Base-by-base conservation (phyloP, 2,329 filamentous ascomycete genomes). In the Whalleya microplaca region DNA sequence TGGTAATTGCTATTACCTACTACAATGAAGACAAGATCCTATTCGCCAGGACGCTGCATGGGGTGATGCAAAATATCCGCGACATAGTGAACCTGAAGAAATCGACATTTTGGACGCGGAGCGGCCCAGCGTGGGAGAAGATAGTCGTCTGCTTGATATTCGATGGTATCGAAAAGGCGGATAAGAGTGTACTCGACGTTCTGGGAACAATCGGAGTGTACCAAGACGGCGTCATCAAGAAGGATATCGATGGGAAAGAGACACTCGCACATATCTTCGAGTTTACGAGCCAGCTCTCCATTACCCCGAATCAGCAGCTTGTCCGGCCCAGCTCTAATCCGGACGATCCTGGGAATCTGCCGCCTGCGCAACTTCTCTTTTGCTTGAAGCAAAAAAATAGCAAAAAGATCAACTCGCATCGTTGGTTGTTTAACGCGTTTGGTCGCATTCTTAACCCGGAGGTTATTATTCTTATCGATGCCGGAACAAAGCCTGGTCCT, bases 341-440 rank as follows among this genome's bases (percentile, higher is more conserved):
- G 12, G 86, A 84, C 66, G 49, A 51, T 19, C n/a, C 41, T 2
- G 20, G 40, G 9, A 96, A 90, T 8, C 84, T 97, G 42, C 92
- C 93, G 5, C 93, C 93, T 0, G 92, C 96, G 27, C 93, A 97
- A 81, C 95, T 97, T 86, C 96, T 97, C 75, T 96, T 97, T 81
- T 97, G 93, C 72, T 76, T 97, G 74, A 97, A 97, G 82, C 90
- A 94, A 72, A 92, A 96, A 84, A 97, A 97, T 82, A 96, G 83
- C 80, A 97, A 97, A 82, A 97, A 97, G 84, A 97, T 97, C 80
- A 97, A 97, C 80, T 97, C 93, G 27, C 93, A 97, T 75, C 84
- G 93, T 79, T 97, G 93, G 93, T 84, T 97, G 21, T 97, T 97
- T 78, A 96, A 96, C 66, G 93, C 90, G 43, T 96, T 97, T 73